These are phyloP conservation scores for Chloris gayana DNA, from an alignment of 176 grass and related monocot genomes.

Conservation along the genomic window DNA sequence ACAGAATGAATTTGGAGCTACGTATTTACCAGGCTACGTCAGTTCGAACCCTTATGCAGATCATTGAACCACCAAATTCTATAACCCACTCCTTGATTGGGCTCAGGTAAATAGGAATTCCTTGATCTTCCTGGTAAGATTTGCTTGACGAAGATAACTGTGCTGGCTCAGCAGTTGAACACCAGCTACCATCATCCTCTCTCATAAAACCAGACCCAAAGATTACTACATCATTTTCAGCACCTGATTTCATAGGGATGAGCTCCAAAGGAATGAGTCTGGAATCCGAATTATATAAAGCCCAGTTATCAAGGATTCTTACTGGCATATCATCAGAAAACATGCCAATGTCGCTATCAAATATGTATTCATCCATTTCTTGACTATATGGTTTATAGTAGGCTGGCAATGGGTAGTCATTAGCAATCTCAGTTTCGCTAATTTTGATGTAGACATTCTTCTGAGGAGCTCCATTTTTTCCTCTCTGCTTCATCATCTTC, in stretches of 20 bases:
- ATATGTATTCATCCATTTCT: constrained; percentile 99
- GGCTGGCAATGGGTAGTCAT: constrained; percentile 92
- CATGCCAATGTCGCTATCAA: constrained; percentile 63
- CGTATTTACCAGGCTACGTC: constrained; percentile 82
- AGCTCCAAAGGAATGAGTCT: constrained; percentile 91
- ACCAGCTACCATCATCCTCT: constrained; percentile 93
- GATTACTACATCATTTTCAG: constrained; percentile 89
- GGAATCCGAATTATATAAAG: constrained; percentile 92
- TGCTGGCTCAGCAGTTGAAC: constrained; percentile 55
- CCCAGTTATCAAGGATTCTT: constrained; percentile 91
- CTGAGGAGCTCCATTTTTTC: constrained; percentile 51
- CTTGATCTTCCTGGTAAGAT: constrained; percentile 49
- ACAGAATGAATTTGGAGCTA: neutral
- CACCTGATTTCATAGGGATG: constrained; percentile 84
- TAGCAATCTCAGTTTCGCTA: constrained; percentile 95
- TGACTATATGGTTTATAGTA: constrained; percentile 82
- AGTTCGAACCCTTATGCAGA: constrained; percentile 91
- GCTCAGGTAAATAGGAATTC: constrained; percentile 88
- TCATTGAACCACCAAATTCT: constrained; percentile 94
- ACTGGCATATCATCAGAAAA: constrained; percentile 80
- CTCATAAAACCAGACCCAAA: constrained; percentile 98
- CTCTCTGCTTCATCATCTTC: constrained; percentile 88
- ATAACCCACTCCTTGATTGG: constrained; percentile 97
- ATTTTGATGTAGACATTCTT: constrained; percentile 98
- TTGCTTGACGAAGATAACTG: constrained; percentile 52